Percentiles rank a stretch among this genome's conserved stretches.
Evolutionary conservation across 2,329 filamentous ascomycete species (phyloP).

Genomic region (Periconia macrospinosa): DNA sequence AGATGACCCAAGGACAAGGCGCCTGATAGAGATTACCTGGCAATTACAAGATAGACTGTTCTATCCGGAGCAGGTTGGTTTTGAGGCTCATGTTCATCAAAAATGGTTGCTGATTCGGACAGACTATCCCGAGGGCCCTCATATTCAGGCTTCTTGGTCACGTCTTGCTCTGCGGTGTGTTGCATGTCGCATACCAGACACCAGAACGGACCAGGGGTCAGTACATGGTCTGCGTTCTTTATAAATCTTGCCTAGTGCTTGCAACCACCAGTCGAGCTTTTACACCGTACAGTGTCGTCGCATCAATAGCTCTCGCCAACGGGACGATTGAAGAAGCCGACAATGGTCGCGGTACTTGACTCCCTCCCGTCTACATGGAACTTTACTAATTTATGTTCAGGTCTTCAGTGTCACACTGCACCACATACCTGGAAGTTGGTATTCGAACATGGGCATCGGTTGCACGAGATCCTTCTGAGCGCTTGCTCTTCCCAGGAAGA

Average conservation of each 20-base stretch:
- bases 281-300: conserved; percentile 71
- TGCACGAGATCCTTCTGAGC: conserved; percentile 84
- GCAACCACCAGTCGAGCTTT: conserved; percentile 68
- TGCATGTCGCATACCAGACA: conserved; percentile 82
- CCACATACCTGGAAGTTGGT: conserved; percentile 90
- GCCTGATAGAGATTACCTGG: conserved; percentile 78
- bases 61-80: conserved; percentile 69
- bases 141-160: conserved; percentile 80
- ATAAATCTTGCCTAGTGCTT: conserved; percentile 76
- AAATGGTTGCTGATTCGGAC: conserved; percentile 4
- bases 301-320: conserved; percentile 69
- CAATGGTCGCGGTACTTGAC: conserved; percentile 67
- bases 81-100: background rate
- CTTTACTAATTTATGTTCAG: conserved; percentile 48
- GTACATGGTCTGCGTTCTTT: conserved; percentile 86
- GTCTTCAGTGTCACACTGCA: conserved; percentile 82
- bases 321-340: conserved; percentile 71
- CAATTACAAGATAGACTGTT: conserved; percentile 78
- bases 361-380: background rate
- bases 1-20: conserved; percentile 70
- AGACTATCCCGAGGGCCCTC: conserved; percentile 34
- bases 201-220: conserved; percentile 68
- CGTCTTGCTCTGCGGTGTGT: conserved; percentile 76
- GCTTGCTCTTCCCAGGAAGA: conserved; percentile 83
- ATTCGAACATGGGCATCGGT: conserved; percentile 74